Percentiles rank a stretch among this genome's conserved stretches.
These are phyloP conservation scores for Boehmeria nivea DNA, from an alignment of 306 rosid genomes.

Conservation along the genomic window DNA sequence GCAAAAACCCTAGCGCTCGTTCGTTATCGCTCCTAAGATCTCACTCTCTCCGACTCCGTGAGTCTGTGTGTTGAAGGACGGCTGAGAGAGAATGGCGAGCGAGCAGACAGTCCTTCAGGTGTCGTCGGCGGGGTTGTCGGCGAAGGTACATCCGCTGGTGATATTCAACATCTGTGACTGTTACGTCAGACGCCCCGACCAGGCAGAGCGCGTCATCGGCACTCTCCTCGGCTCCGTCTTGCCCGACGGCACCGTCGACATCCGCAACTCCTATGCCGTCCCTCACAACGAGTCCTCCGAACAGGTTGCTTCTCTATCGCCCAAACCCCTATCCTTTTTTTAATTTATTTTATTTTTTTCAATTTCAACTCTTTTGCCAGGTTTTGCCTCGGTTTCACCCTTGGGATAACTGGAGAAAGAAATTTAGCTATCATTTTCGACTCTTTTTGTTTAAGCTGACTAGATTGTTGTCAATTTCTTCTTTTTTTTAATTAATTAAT, in stretches of 20 bases:
- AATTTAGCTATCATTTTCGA: no score
- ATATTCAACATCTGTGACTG: slow-evolving; percentile 87
- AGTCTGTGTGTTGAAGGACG: no score
- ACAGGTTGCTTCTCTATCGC: slow-evolving; percentile 47
- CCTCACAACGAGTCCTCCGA: slow-evolving; percentile 79
- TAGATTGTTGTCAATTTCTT: no score
- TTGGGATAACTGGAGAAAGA: no score
- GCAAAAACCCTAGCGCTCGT: no score
- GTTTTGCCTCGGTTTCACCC: no score
- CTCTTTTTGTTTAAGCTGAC: background rate
- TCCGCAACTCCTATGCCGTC: slow-evolving; percentile 88
- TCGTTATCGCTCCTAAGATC: no score
- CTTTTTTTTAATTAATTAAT: no score
- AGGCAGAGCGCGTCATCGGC: slow-evolving; percentile 87
- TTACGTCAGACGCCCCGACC: slow-evolving; percentile 84
- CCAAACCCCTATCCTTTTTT: no score
- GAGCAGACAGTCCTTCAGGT: slow-evolving; percentile 70
- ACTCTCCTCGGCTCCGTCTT: slow-evolving; percentile 79
- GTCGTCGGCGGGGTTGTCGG: slow-evolving; percentile 48
- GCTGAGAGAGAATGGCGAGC: slow-evolving; percentile 70
- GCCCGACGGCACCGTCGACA: slow-evolving; percentile 76
- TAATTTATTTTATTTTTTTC: background rate
- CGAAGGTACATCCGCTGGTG: slow-evolving; percentile 79
- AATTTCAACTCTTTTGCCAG: background rate
- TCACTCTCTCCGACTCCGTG: no score